A percentile compares a stretch with the other conserved stretches of the same genome.
These are phyloP conservation scores for Petunia axillaris DNA, from an alignment of 257 asterid genomes.

Conservation along the genomic window DNA sequence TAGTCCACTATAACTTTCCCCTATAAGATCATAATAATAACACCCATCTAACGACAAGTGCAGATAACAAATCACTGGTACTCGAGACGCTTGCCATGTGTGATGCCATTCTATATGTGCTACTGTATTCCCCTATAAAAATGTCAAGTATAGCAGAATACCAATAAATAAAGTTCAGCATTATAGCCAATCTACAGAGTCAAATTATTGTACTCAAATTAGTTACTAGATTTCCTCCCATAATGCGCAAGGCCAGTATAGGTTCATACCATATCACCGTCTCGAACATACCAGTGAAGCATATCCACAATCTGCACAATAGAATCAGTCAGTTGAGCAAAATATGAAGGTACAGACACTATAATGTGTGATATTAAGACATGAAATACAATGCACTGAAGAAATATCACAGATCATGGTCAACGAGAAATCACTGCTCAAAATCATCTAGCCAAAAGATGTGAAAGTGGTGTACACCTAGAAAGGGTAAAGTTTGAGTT, in stretches of 20 bases:
- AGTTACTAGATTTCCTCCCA: background rate
- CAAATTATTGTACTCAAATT: background rate
- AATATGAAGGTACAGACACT: slow-evolving; percentile 8
- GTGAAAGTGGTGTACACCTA: background rate
- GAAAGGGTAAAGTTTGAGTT: background rate
- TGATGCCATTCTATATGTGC: no score
- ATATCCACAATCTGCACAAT: slow-evolving; percentile 73
- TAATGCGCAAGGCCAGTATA: background rate
- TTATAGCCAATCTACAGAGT: background rate
- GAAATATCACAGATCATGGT: no score
- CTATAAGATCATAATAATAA: no score
- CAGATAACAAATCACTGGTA: no score
- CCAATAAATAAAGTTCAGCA: background rate
- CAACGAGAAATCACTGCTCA: background rate
- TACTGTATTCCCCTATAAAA: background rate
- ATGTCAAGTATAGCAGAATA: slow-evolving; percentile 6
- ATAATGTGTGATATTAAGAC: background rate
- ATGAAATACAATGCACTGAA: no score
- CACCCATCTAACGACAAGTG: no score
- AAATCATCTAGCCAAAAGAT: background rate
- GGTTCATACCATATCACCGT: slow-evolving; percentile 77
- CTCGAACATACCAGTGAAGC: slow-evolving; percentile 78
- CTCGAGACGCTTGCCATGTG: no score
- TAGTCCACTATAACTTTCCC: no score
- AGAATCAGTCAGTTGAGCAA: slow-evolving; percentile 23